Conservation (phyloP, 2,329 filamentous ascomycete species). For the Cyclaneusma minus region DNA sequence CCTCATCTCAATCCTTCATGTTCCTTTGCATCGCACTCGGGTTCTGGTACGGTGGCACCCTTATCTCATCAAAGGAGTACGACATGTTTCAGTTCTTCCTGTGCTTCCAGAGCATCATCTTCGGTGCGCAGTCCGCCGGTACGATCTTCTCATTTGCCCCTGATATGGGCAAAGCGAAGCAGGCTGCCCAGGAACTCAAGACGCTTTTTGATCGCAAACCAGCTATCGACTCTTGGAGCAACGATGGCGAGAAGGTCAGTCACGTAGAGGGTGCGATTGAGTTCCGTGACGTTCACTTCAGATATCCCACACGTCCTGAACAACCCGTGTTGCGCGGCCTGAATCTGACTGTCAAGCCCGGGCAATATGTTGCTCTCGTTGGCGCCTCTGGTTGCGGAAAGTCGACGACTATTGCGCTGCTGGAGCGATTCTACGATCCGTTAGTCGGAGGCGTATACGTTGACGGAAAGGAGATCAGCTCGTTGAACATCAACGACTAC, state of each 20-base stretch:
- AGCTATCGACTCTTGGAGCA: conserved; percentile 66
- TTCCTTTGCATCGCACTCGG: conserved; percentile 76
- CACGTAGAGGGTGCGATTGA: conserved; percentile 65
- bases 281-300: conserved; percentile 85
- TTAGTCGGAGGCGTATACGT: conserved; percentile 65
- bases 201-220: conserved; percentile 72
- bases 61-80: conserved; percentile 60
- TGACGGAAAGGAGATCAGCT: conserved; percentile 69
- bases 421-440: conserved; percentile 92
- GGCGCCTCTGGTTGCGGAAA: conserved; percentile 94
- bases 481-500: conserved; percentile 74
- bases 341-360: conserved; percentile 56
- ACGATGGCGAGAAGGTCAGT: conserved; percentile 46
- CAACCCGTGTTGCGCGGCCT: conserved; percentile 84
- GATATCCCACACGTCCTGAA: conserved; percentile 81
- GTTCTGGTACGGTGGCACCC: conserved; percentile 80
- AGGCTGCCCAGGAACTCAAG: conserved; percentile 69
- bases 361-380: conserved; percentile 77
- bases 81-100: conserved; percentile 79
- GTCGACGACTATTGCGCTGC: conserved; percentile 76
- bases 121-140: conserved; percentile 82
- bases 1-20: conserved; percentile 67
- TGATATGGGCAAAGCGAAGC: conserved; percentile 85
- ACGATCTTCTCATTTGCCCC: conserved; percentile 80
- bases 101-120: conserved; percentile 76